These are phyloP conservation scores for Pulveroboletus sp. DNA, from an alignment of 768 basidiomycete species.

Conservation along the genomic window DNA sequence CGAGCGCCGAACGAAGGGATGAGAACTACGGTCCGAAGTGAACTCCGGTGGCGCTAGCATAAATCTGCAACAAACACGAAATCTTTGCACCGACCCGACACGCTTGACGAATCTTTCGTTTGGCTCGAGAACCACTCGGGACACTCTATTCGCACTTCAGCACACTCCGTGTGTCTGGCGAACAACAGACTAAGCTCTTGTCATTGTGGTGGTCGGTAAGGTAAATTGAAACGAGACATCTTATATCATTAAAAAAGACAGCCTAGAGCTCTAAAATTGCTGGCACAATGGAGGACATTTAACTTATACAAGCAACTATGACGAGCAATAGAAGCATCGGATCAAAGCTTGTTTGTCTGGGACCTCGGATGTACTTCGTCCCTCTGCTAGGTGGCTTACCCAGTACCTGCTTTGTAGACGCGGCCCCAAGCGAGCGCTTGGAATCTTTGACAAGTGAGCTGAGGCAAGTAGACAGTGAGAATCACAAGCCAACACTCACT, in stretches of 20 bases:
- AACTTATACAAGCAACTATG: not conserved
- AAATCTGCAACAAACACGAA: too few relatives aligned
- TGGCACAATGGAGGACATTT: not conserved
- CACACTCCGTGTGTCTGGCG: too few relatives aligned
- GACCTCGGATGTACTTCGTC: not conserved
- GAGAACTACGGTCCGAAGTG: too few relatives aligned
- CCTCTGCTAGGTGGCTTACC: conserved; percentile 3
- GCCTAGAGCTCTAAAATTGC: too few relatives aligned
- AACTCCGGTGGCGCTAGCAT: too few relatives aligned
- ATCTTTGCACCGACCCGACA: not conserved
- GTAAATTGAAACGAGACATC: not conserved
- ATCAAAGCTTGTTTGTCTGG: not conserved
- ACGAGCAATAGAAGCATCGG: not conserved
- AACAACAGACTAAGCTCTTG: not conserved
- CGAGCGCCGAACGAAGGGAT: not conserved
- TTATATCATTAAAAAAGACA: not conserved
- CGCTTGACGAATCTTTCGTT: not conserved
- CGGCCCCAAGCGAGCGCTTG: conserved; percentile 53
- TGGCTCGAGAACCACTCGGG: not conserved
- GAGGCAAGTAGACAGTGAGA: not conserved
- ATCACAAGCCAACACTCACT: conserved; percentile 26
- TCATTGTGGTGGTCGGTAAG: not conserved
- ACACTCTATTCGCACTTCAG: too few relatives aligned
- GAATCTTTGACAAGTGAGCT: conserved; percentile 27
- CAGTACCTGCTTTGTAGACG: conserved; percentile 47